Percentiles rank a stretch among this genome's conserved stretches.
phyloP scores from a whole-genome alignment of 345 rosid species.

The Arabis hirsuta region DNA sequence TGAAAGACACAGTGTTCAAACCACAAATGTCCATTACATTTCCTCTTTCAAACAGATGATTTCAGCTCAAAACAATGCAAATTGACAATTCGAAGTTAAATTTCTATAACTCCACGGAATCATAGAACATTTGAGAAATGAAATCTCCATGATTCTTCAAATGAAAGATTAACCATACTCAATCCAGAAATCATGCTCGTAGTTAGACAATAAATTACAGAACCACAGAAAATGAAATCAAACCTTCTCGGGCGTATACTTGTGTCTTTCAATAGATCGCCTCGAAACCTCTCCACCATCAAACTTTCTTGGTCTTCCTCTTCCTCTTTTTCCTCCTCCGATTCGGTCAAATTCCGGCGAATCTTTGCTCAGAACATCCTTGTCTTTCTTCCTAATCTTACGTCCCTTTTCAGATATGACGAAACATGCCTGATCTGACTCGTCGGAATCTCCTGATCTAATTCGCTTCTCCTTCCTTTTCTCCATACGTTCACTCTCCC shows the following conservation, averaged over 20 bases:
- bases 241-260: constrained; percentile 21
- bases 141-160: neutral
- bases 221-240: neutral
- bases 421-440: neutral
- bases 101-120: too few relatives aligned
- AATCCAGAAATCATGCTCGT: neutral
- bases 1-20: neutral
- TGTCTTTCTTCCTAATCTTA: constrained; percentile 20
- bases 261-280: constrained; percentile 9
- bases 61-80: neutral
- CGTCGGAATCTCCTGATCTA: constrained; percentile 18
- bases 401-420: constrained; percentile 14
- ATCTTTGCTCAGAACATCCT: neutral
- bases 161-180: neutral
- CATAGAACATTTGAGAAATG: neutral
- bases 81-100: neutral
- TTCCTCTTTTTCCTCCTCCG: constrained; percentile 14
- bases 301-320: constrained; percentile 15
- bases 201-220: neutral
- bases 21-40: neutral
- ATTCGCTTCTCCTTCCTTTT: constrained; percentile 9
- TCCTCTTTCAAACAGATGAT: constrained; percentile 4
- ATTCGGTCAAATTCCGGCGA: neutral
- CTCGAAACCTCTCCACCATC: constrained; percentile 7
- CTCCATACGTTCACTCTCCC: constrained; percentile 21